Evolutionary conservation across 768 basidiomycete species (phyloP), one percentile per base, ranked within the genome.

Genomic region (Mycena leptocephala): DNA sequence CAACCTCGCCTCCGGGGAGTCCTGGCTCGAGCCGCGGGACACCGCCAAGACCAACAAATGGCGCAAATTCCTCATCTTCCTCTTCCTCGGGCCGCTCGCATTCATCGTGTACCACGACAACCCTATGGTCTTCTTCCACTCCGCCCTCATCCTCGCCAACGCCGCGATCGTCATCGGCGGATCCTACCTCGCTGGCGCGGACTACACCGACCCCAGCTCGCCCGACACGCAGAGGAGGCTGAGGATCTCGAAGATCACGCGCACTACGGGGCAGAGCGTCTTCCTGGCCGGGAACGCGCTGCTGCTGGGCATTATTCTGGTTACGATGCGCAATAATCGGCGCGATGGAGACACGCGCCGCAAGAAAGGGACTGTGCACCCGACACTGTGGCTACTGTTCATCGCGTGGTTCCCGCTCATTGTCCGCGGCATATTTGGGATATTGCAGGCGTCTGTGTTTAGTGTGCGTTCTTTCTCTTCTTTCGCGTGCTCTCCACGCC

Each of bases 11-110:
- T 77, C 72, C 13, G 82, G 82, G 14, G 79, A 81, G 39, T 84
- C 84, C 26, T 86, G 85, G 85, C 80, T 86, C 11, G 85, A 86
- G 70, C 85, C 84, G 16, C 82, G 81, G 30, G 67, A 79, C 35
- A 71, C 63, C 6, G 35, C 61, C 1, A 39, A 30, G 11, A 59
- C 72, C 22, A 76, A 62, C 46, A 76, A 80, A 18, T 16, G 18
- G 8, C 76, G 64, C 56, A 72, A 72, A n/a, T 22, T 55, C 2
- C 41, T 76, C 33, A 22, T 63, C 7, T 76, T 76, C 53, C 72
- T 78, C 32, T 56, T 84, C 70, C 43, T 78, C 11, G 81, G 81
- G 8, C 81, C 84, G 1, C 74, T 85, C 33, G 75, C 81, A 5
- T 30, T 85, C n/a, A 68, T 81, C 67, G 56, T 79, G 9, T 68